Conservation (phyloP, 306 rosid genomes). For the Dryas octopetala region DNA sequence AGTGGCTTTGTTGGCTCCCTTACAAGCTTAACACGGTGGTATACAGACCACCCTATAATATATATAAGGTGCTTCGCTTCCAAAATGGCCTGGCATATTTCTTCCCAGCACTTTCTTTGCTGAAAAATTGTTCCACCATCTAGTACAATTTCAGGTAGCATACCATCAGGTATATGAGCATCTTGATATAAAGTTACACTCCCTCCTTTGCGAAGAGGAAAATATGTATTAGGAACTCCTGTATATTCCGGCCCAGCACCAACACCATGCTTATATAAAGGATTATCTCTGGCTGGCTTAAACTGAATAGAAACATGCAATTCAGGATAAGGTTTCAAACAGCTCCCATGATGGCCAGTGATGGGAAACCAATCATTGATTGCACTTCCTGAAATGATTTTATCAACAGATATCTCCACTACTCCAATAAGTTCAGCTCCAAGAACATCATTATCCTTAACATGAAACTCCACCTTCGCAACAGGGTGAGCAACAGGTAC, state of each 20-base stretch:
- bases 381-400: conserved; percentile 37
- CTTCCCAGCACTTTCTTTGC: conserved; percentile 65
- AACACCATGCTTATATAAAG: conserved; percentile 21
- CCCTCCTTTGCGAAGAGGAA: conserved; percentile 67
- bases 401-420: conserved; percentile 51
- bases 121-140: conserved; percentile 49
- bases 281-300: conserved; percentile 34
- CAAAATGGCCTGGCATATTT: conserved; percentile 67
- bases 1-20: conserved; percentile 63
- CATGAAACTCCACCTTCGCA: conserved; percentile 52
- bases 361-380: conserved; percentile 69
- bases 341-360: conserved; percentile 38
- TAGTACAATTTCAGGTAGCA: conserved; percentile 55
- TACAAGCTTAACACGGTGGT: conserved; percentile 54
- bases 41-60: conserved; percentile 67
- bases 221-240: conserved; percentile 61
- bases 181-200: conserved; percentile 69
- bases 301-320: conserved; percentile 59
- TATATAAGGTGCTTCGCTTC: conserved; percentile 68
- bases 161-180: conserved; percentile 56
- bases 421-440: conserved; percentile 74
- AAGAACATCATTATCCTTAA: conserved; percentile 68
- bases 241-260: conserved; percentile 19
- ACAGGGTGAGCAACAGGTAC: conserved; percentile 71
- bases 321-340: conserved; percentile 58